Evolutionary conservation across 202 grass and related monocot genomes (phyloP), one percentile per base, ranked within the genome.

Genomic region (Carex sylvatica): DNA sequence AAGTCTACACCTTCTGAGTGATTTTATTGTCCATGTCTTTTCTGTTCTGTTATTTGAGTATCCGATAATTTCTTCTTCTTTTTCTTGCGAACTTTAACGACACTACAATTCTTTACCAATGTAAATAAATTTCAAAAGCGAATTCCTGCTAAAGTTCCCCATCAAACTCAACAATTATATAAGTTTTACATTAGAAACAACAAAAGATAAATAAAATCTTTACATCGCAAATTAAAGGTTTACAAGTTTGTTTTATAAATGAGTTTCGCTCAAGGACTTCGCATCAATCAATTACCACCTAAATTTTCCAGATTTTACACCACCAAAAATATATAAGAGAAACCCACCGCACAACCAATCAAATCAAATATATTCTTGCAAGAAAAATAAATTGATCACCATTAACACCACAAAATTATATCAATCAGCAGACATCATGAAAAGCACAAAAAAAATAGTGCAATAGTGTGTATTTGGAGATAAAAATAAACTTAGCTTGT

Each of bases 401-500:
- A 31, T 75, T 75, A 75, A 75, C 49, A 53, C 49, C 72, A 55
- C 24, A 42, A 75, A 54, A 33, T 75, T 75, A 75, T 55, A 75
- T n/a, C 49, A 74, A 75, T 75, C 49, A 75, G 72, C 47, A 35
- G 72, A 55, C 72, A 75, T 16, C 20, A 59, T 58, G 52, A 58
- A 77, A 58, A 38, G 3, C 28, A 30, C 28, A 18, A 13, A 59
- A 77, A 35, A 35, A 22, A 62, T 80, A 80, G 16, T 51, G 51
- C 11, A 51, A 51, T 80, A 65, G 33, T 38, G 19, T 63, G 78
- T 4, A 16, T 44, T 80, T 65, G 2, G 22, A 16, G 19, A 80
- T 75, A 55, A 1, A 80, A 26, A 28, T 59, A n/a, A 56, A 82
- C 63, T 82, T 82, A 82, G 26, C 15, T 82, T 53, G 80, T 66